phyloP scores from a whole-genome alignment of 371 early-diverging fungal species.

The Mucor mucedo region DNA sequence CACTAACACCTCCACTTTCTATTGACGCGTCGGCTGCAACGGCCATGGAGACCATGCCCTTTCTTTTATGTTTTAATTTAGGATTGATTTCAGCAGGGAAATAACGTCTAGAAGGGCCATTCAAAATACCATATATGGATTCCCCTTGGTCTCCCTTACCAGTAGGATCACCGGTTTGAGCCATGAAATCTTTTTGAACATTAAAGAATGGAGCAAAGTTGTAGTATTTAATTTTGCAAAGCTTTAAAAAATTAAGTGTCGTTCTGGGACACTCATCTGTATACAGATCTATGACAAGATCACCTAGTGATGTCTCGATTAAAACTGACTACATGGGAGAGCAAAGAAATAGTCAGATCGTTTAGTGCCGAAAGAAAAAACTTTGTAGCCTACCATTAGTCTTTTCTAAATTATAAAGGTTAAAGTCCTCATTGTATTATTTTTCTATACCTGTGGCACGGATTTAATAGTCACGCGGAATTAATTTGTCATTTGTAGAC shows the following conservation, averaged over 20 bases:
- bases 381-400: too few species aligned
- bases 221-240: constrained; percentile 94
- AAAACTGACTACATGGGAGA: constrained; percentile 62
- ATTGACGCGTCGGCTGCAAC: constrained; percentile 55
- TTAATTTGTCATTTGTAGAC: too few species aligned
- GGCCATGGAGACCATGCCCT: constrained; percentile 90
- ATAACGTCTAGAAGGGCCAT: constrained; percentile 58
- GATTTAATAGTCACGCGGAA: too few species aligned
- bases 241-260: constrained; percentile 88
- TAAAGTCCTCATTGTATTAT: too few species aligned
- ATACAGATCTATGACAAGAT: constrained; percentile 92
- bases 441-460: too few species aligned
- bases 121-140: constrained; percentile 70
- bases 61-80: constrained; percentile 81
- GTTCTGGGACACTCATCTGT: constrained; percentile 78
- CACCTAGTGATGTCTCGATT: constrained; percentile 92
- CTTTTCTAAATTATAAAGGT: too few species aligned
- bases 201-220: constrained; percentile 88
- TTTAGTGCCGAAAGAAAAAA: too few species aligned
- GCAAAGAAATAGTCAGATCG: too few species aligned
- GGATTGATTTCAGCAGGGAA: constrained; percentile 88
- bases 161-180: constrained; percentile 88
- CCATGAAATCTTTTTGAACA: constrained; percentile 88
- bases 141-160: constrained; percentile 86
- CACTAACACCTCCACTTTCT: constrained; percentile 60